Percentiles rank a stretch among this genome's conserved stretches.
phyloP scores from a whole-genome alignment of 176 grass and related monocot genomes.

The Microstegium vimineum region DNA sequence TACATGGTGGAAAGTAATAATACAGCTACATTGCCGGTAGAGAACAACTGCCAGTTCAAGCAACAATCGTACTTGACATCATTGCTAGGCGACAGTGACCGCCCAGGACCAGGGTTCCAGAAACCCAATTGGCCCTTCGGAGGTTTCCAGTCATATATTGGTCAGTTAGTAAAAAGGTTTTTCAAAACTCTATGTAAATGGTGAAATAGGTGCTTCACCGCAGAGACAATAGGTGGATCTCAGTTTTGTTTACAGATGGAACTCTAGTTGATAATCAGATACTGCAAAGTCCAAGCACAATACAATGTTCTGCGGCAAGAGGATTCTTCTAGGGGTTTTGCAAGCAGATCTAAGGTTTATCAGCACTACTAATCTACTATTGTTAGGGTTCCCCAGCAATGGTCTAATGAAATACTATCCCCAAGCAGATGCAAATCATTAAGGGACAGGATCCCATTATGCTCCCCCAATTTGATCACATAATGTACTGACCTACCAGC shows the following conservation, averaged over 20 bases:
- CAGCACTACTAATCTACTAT: not conserved
- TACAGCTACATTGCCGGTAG: not conserved
- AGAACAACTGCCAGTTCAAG: not conserved
- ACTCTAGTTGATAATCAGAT: not conserved
- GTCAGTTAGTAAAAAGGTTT: not conserved
- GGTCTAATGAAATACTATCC: not conserved
- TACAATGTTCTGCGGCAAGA: not conserved
- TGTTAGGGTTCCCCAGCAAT: not conserved
- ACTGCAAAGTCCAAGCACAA: not conserved
- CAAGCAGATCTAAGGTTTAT: conserved; percentile 9
- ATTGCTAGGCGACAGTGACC: not conserved
- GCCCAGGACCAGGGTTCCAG: not conserved
- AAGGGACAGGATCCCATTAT: not conserved
- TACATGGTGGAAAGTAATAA: conserved; percentile 4
- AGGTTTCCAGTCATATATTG: not conserved
- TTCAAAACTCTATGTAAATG: not conserved
- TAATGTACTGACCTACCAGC: not conserved
- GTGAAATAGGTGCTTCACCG: not conserved
- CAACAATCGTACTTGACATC: conserved; percentile 1
- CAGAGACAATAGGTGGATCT: conserved; percentile 5
- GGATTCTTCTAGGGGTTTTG: not conserved
- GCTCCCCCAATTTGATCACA: not conserved
- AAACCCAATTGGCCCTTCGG: not conserved
- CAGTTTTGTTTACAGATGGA: not conserved
- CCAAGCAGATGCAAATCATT: not conserved